Evolutionary conservation across 2,329 filamentous ascomycete species (phyloP).

Genomic region (Parastagonospora nodorum): DNA sequence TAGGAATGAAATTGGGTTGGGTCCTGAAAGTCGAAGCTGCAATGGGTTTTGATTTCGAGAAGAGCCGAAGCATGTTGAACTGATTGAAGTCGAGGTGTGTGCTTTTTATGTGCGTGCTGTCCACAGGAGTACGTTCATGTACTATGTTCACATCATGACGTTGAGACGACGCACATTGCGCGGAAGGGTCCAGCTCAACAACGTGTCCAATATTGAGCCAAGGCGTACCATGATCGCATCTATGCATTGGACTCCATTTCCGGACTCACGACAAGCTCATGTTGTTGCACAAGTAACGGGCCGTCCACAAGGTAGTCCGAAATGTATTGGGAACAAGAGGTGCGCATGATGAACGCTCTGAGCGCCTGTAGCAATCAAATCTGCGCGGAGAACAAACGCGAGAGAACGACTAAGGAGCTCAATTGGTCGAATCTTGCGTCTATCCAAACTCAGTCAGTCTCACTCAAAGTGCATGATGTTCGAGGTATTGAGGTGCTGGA

Average conservation of each 20-base stretch:
- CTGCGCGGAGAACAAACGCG: too few species aligned
- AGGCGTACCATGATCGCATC: neutral
- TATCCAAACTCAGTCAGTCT: too few species aligned
- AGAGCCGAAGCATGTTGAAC: slow-evolving; percentile 38
- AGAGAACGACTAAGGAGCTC: too few species aligned
- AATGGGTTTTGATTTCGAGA: slow-evolving; percentile 22
- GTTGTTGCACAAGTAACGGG: neutral
- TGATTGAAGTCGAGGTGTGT: neutral
- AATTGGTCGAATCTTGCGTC: too few species aligned
- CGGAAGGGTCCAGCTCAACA: slow-evolving; percentile 7
- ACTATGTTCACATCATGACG: slow-evolving; percentile 37
- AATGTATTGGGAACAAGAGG: too few species aligned
- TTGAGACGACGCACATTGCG: slow-evolving; percentile 25
- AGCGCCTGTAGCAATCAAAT: too few species aligned
- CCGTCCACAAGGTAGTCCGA: too few species aligned
- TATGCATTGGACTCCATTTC: neutral
- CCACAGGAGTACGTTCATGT: slow-evolving; percentile 10
- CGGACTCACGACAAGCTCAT: neutral
- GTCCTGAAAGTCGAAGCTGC: slow-evolving; percentile 9
- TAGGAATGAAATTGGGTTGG: slow-evolving; percentile 15
- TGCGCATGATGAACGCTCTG: too few species aligned
- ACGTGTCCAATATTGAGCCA: neutral
- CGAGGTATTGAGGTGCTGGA: neutral
- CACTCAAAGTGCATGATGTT: too few species aligned
- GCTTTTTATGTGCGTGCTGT: slow-evolving; percentile 17